Conservation (phyloP, 768 basidiomycete species). For the Collybia sp. region DNA sequence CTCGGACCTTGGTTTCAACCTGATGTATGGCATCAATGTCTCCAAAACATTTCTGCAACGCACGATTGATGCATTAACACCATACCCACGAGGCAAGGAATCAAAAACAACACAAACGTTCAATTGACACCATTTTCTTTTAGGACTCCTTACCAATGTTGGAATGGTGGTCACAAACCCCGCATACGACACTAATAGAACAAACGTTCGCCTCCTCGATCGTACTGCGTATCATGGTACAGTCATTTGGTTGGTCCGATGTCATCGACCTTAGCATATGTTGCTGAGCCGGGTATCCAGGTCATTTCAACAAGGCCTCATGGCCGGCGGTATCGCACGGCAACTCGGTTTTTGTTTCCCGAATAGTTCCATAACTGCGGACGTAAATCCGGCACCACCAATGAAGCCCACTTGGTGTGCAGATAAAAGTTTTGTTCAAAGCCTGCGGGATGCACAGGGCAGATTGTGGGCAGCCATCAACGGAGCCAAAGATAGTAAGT, state of each 20-base stretch:
- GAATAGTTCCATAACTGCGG: slow-evolving; percentile 17
- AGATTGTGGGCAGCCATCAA: slow-evolving; percentile 33
- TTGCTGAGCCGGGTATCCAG: slow-evolving; percentile 6
- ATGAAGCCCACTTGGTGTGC: slow-evolving; percentile 31
- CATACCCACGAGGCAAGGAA: slow-evolving; percentile 35
- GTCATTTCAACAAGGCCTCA: slow-evolving; percentile 40
- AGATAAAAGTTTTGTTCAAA: slow-evolving; percentile 23
- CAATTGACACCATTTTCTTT: neutral
- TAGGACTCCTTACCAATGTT: slow-evolving; percentile 37
- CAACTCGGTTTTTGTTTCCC: slow-evolving; percentile 29
- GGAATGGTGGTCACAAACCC: slow-evolving; percentile 45
- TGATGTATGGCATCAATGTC: slow-evolving; percentile 34
- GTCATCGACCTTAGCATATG: neutral
- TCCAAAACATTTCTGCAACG: slow-evolving; percentile 28
- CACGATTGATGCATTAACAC: slow-evolving; percentile 30
- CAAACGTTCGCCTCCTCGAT: slow-evolving; percentile 30
- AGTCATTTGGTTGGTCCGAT: slow-evolving; percentile 22
- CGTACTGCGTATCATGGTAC: slow-evolving; percentile 31
- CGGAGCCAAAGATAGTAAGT: slow-evolving; percentile 25
- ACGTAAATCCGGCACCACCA: slow-evolving; percentile 14
- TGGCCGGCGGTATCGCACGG: slow-evolving; percentile 36
- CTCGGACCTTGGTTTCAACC: slow-evolving; percentile 37
- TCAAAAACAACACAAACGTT: neutral
- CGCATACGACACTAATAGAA: slow-evolving; percentile 36
- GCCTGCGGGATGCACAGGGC: slow-evolving; percentile 28